These are phyloP conservation scores for Oleoguttula mirabilis DNA, from an alignment of 495 filamentous ascomycete species.

Conservation along the genomic window DNA sequence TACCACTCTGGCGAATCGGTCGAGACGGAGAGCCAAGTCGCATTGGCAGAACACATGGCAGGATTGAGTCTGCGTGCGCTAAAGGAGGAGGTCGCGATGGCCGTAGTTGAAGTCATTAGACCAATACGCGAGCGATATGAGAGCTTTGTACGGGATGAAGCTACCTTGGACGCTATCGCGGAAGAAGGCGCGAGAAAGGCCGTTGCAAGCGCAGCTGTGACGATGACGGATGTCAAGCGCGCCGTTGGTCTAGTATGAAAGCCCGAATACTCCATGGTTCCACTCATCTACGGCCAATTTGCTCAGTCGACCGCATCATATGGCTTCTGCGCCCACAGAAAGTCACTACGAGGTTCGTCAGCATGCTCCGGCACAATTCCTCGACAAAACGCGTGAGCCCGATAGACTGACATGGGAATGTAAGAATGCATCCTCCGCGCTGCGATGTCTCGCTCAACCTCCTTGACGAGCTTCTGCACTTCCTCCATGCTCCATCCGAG, in stretches of 20 bases:
- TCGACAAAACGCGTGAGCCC: not conserved
- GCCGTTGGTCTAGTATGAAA: slow-evolving; percentile 47
- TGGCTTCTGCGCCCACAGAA: slow-evolving; percentile 4
- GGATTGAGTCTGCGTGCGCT: slow-evolving; percentile 45
- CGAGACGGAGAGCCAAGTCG: slow-evolving; percentile 33
- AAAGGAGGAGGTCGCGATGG: slow-evolving; percentile 49
- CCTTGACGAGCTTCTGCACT: not conserved
- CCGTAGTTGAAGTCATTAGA: slow-evolving; percentile 42
- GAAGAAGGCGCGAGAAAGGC: slow-evolving; percentile 51
- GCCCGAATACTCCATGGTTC: no score
- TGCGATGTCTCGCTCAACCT: not conserved
- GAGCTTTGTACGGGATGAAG: slow-evolving; percentile 38
- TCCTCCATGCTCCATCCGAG: slow-evolving; percentile 3
- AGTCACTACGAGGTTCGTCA: not conserved
- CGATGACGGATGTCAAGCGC: slow-evolving; percentile 50
- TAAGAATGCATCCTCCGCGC: slow-evolving; percentile 1
- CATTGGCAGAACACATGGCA: slow-evolving; percentile 45
- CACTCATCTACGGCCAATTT: no score
- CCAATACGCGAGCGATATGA: slow-evolving; percentile 51
- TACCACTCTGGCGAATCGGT: slow-evolving; percentile 43
- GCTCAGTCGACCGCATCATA: not conserved
- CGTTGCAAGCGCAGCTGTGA: slow-evolving; percentile 48
- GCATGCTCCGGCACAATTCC: not conserved
- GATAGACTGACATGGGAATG: not conserved
- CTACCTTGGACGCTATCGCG: slow-evolving; percentile 47